Evolutionary conservation across 208 protist species (phyloP).

Genomic region (Trypanosoma platydactyli): DNA sequence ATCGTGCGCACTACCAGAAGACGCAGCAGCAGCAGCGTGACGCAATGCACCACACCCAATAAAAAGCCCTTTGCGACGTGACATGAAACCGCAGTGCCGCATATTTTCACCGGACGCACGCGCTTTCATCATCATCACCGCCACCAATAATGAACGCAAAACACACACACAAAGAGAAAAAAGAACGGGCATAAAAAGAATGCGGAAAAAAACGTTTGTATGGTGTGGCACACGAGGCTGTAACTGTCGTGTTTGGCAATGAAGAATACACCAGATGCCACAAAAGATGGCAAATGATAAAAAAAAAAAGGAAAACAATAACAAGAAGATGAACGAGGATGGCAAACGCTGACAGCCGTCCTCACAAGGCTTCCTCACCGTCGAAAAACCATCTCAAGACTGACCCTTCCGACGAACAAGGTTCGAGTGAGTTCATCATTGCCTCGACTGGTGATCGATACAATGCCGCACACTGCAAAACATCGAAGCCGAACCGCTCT

Average conservation of each 20-base stretch:
- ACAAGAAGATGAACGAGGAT: background rate
- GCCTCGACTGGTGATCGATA: slow-evolving; percentile 32
- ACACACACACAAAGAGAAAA: background rate
- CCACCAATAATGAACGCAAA: no score
- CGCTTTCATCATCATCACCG: no score
- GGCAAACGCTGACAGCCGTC: background rate
- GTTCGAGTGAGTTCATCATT: slow-evolving; percentile 37
- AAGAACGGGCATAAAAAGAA: background rate
- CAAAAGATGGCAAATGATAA: no score
- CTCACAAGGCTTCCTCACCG: background rate
- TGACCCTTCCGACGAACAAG: slow-evolving; percentile 48
- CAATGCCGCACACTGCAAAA: slow-evolving; percentile 62
- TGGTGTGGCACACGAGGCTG: background rate
- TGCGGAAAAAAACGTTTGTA: background rate
- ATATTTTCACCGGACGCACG: background rate
- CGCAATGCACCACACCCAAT: background rate
- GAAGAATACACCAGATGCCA: background rate
- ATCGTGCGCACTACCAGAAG: background rate
- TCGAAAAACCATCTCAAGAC: slow-evolving; percentile 78
- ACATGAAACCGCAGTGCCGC: background rate
- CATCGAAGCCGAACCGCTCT: slow-evolving; percentile 90
- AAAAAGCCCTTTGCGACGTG: background rate
- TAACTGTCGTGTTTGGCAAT: no score
- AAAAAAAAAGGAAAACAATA: no score
- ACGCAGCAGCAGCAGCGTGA: background rate